phyloP scores from a whole-genome alignment of 768 basidiomycete genomes.

The Rhizopogon roseolus region DNA sequence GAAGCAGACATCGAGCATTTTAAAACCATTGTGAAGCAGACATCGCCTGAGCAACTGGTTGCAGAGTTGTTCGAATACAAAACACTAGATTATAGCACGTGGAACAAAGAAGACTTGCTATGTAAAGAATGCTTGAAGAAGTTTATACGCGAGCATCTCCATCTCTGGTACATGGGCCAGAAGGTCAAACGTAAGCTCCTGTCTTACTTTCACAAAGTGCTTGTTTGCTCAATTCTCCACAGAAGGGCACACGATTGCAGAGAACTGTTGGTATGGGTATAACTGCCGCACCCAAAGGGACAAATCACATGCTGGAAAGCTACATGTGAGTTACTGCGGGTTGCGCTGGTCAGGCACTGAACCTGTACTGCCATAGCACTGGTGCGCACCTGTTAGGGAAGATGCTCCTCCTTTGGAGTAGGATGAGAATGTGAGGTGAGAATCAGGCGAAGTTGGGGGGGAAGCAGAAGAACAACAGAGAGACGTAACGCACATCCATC shows the following conservation, averaged over 20 bases:
- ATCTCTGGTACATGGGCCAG: slow-evolving; percentile 20
- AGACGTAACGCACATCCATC: no score
- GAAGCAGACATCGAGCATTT: slow-evolving; percentile 4
- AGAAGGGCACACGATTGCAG: slow-evolving; percentile 5
- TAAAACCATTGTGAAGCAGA: slow-evolving; percentile 1
- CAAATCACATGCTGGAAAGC: slow-evolving; percentile 16
- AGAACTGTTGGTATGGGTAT: slow-evolving; percentile 30
- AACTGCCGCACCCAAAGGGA: slow-evolving; percentile 23
- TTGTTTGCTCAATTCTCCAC: neutral
- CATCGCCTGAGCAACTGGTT: slow-evolving; percentile 9
- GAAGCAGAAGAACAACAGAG: no score
- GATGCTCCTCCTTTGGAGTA: neutral
- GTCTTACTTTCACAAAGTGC: neutral
- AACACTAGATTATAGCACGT: slow-evolving; percentile 14
- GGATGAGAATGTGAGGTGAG: no score
- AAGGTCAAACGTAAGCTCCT: slow-evolving; percentile 14
- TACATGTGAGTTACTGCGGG: slow-evolving; percentile 19
- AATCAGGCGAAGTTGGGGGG: no score
- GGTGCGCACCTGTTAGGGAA: neutral
- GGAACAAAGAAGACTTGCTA: slow-evolving; percentile 26
- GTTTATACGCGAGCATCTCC: slow-evolving; percentile 19
- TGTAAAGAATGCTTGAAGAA: slow-evolving; percentile 25
- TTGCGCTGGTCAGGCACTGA: neutral
- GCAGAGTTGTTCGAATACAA: slow-evolving; percentile 10
- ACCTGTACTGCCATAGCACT: neutral